Conservation (phyloP, 768 basidiomycete species). For the Boletus subparvulus region DNA sequence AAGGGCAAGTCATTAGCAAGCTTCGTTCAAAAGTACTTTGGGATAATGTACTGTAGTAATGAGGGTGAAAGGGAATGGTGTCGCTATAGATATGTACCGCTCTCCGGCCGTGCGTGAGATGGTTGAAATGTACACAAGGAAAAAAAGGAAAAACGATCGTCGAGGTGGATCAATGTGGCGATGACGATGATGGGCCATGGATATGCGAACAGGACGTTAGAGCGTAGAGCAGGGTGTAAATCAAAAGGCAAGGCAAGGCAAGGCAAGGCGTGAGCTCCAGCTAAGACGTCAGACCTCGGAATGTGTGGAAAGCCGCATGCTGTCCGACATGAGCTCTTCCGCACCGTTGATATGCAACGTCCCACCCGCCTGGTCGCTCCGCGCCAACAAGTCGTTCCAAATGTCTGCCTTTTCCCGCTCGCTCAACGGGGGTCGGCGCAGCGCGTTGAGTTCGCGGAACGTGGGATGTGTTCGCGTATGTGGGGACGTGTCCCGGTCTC, state of each 20-base stretch:
- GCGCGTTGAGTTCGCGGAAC: slow-evolving; percentile 48
- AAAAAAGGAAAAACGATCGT: background rate
- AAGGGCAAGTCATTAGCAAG: background rate
- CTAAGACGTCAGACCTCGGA: slow-evolving; percentile 18
- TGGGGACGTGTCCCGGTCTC: slow-evolving; percentile 11
- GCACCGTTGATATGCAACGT: slow-evolving; percentile 55
- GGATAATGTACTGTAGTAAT: slow-evolving; percentile 2
- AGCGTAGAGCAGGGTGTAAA: background rate
- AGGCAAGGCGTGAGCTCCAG: background rate
- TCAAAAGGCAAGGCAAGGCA: too few species aligned
- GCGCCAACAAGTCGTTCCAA: slow-evolving; percentile 68
- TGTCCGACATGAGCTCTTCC: slow-evolving; percentile 44
- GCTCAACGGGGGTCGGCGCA: slow-evolving; percentile 43
- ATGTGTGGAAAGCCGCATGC: slow-evolving; percentile 36
- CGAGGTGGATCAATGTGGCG: background rate
- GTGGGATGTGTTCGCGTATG: slow-evolving; percentile 35
- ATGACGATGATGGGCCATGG: background rate
- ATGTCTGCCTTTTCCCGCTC: slow-evolving; percentile 70
- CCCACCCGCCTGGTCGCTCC: slow-evolving; percentile 69
- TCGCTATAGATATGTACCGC: slow-evolving; percentile 9
- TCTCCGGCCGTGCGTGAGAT: slow-evolving; percentile 8
- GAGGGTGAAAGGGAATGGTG: background rate
- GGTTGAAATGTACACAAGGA: slow-evolving; percentile 5
- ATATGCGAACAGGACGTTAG: background rate
- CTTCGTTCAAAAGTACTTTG: background rate